Percentiles rank a stretch among this genome's conserved stretches.
Conservation (phyloP, 202 grass and related monocot species). For the Panicum virgatum region DNA sequence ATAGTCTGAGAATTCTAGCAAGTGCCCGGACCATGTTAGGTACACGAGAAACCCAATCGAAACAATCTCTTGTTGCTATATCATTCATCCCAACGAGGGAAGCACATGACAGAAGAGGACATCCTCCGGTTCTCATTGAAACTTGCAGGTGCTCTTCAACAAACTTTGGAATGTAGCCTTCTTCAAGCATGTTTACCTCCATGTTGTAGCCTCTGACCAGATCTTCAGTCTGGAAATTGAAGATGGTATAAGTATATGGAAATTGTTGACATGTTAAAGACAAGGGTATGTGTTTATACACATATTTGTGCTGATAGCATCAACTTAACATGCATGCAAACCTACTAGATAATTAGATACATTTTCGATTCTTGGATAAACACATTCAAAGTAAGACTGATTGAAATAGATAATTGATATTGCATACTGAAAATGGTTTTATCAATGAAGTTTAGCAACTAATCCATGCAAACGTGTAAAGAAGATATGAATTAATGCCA, state of each 20-base stretch:
- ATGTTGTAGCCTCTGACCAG: conserved; percentile 5
- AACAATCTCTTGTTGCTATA: conserved; percentile 15
- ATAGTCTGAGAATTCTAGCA: conserved; percentile 29
- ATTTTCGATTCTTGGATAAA: not conserved
- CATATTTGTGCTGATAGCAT: not conserved
- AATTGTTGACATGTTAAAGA: not conserved
- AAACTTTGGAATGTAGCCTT: not conserved
- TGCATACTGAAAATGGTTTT: not conserved
- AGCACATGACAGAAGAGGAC: conserved; percentile 11
- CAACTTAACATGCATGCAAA: not conserved
- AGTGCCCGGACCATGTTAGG: conserved; percentile 35
- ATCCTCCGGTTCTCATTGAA: not conserved
- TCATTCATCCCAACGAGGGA: conserved; percentile 44
- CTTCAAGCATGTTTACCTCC: conserved; percentile 33
- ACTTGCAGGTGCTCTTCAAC: not conserved
- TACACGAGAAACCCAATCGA: conserved; percentile 27
- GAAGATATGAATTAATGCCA: not conserved
- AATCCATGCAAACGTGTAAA: not conserved
- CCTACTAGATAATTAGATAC: not conserved
- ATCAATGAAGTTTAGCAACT: not conserved
- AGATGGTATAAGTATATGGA: not conserved
- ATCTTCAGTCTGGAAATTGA: conserved; percentile 24
- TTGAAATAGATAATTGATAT: not conserved
- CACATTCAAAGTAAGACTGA: not conserved
- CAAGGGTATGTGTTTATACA: not conserved